Evolutionary conservation across 1,284 basidiomycete species (phyloP).

Genomic region (Athelia psychrophila): DNA sequence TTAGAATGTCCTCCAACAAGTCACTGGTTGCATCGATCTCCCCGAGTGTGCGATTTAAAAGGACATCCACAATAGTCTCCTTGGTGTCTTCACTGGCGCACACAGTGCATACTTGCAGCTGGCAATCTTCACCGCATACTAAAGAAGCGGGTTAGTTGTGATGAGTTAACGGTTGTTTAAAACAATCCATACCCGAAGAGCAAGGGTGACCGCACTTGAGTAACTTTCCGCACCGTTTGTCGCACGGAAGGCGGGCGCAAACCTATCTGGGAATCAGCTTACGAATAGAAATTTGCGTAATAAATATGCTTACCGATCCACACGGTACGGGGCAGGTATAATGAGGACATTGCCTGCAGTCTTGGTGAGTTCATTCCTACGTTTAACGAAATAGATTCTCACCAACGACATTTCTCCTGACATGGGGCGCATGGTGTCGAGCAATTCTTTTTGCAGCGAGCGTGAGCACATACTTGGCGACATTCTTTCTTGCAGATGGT

Average conservation of each 20-base stretch:
- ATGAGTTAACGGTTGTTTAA: too few species aligned
- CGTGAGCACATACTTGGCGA: slow-evolving; percentile 55
- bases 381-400: too few species aligned
- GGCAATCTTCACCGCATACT: slow-evolving; percentile 73
- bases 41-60: slow-evolving; percentile 48
- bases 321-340: slow-evolving; percentile 62
- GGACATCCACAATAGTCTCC: slow-evolving; percentile 51
- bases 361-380: too few species aligned
- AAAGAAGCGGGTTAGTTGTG: neutral
- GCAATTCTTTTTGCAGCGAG: slow-evolving; percentile 46
- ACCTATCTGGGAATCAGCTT: slow-evolving; percentile 36
- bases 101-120: slow-evolving; percentile 48
- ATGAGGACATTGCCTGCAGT: slow-evolving; percentile 50
- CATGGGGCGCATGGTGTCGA: slow-evolving; percentile 62
- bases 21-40: slow-evolving; percentile 45
- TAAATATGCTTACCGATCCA: slow-evolving; percentile 58
- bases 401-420: slow-evolving; percentile 60
- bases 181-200: slow-evolving; percentile 71
- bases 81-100: slow-evolving; percentile 44
- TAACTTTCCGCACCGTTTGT: slow-evolving; percentile 44
- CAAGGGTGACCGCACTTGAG: slow-evolving; percentile 64
- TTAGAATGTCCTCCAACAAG: slow-evolving; percentile 49
- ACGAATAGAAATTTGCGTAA: too few species aligned
- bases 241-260: slow-evolving; percentile 67
- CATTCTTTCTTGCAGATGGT: slow-evolving; percentile 44